Conservation (phyloP, 495 filamentous ascomycete genomes). For the Tuber indicum region DNA sequence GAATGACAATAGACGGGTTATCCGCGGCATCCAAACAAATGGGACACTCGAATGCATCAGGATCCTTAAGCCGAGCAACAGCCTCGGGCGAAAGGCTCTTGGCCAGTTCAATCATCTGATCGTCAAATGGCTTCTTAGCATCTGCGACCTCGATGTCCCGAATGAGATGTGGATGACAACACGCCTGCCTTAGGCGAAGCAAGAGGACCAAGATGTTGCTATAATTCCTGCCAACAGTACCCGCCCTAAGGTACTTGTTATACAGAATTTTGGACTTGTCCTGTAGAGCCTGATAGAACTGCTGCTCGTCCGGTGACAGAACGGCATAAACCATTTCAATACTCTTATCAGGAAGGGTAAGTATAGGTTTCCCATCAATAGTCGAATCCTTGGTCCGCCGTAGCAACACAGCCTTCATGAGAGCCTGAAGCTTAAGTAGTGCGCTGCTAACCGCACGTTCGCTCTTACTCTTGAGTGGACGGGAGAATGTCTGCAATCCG, state of each 20-base stretch:
- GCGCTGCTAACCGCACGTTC: constrained; percentile 44
- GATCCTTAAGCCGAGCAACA: constrained; percentile 60
- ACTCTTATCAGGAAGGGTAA: constrained; percentile 64
- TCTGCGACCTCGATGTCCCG: constrained; percentile 60
- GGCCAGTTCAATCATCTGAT: constrained; percentile 61
- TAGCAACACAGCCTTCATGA: constrained; percentile 79
- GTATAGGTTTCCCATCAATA: constrained; percentile 80
- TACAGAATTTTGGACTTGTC: constrained; percentile 59
- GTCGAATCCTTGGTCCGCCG: constrained; percentile 76
- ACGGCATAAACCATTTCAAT: constrained; percentile 59
- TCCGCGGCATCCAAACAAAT: constrained; percentile 71
- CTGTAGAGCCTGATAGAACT: constrained; percentile 69
- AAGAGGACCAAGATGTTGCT: constrained; percentile 78
- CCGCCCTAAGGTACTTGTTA: constrained; percentile 68
- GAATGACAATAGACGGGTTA: constrained; percentile 72
- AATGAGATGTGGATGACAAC: constrained; percentile 89
- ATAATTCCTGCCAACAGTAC: constrained; percentile 71
- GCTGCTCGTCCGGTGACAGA: constrained; percentile 67
- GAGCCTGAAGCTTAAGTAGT: constrained; percentile 66
- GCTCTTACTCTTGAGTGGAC: constrained; percentile 49
- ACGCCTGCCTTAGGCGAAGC: constrained; percentile 82
- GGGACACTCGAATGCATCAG: constrained; percentile 49
- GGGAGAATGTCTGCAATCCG: constrained; percentile 45
- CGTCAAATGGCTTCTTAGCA: constrained; percentile 46
- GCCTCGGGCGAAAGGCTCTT: constrained; percentile 55